Evolutionary conservation across 805 yeast species (phyloP), one percentile per base, ranked within the genome.

Genomic region (Schwanniomyces vanrijiae): DNA sequence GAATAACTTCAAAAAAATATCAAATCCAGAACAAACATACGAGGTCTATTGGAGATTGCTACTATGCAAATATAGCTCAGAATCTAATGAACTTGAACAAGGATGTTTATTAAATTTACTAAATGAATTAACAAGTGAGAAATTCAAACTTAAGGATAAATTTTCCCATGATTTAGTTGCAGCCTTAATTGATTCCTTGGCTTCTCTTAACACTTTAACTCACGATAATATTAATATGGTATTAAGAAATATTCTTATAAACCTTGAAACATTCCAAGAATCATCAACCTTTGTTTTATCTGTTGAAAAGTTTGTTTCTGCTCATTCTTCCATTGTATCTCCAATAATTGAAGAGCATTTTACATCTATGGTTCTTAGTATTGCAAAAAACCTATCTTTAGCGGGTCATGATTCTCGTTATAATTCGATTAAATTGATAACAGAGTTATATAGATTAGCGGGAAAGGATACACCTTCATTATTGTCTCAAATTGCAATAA

Each of bases 11-110:
- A 25, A 39, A 16, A 20, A 18, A 11, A 26, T 38, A 5, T 14
- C n/a, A 24, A 38, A 50, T 7, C 18, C 49, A 0, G 24, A 41
- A 0, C 53, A 53, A 4, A 52, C 72, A n/a, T 58, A 67, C 21
- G 76, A 76, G 5, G 54, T 78, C 4, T 76, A 76, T 54, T 82
- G 88, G 87, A 75, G 81, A 59, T 51, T 79, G 11, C 52, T 71
- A 2, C 51, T 82, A 14, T 55, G 82, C 33, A 70, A 65, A 35
- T 56, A 67, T 51, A 65, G 75, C 5, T 53, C 68, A 13, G 58
- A 58, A n/a, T 50, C 60, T 4, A 55, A 66, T 19, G 56, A 59
- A 29, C 52, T 58, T 10, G 53, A 46, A 11, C 40, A 41, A 33
- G 55, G 46, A 24, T 62, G 40, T 47, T 64, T 49, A 40, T 29